Conservation (phyloP, 371 early-diverging fungal genomes). For the Mucor circinelloides region DNA sequence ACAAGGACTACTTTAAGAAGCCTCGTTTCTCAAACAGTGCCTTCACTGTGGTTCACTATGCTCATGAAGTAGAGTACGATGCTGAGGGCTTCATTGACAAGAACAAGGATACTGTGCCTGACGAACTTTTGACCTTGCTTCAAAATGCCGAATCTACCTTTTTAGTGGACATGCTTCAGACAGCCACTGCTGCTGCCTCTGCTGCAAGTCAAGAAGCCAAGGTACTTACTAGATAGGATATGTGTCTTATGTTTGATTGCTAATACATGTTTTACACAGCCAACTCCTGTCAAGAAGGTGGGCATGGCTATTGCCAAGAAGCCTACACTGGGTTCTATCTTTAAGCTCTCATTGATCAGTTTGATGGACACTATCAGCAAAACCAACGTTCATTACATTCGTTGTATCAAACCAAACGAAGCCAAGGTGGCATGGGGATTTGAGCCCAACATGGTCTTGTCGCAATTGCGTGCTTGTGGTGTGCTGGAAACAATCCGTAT, state of each 20-base stretch:
- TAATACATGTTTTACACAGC: conserved; percentile 2
- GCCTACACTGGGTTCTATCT: conserved; percentile 89
- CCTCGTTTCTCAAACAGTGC: conserved; percentile 84
- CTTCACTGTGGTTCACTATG: conserved; percentile 92
- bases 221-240: too few species aligned
- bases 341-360: conserved; percentile 82
- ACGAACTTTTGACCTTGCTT: conserved; percentile 81
- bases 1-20: conserved; percentile 83
- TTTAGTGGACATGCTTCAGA: conserved; percentile 72
- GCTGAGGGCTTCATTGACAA: conserved; percentile 97
- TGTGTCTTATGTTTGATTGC: too few species aligned
- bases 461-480: conserved; percentile 99
- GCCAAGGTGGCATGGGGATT: conserved; percentile 89
- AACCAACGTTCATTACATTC: conserved; percentile 96
- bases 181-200: conserved; percentile 54
- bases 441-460: conserved; percentile 91
- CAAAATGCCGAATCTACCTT: conserved; percentile 73
- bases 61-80: conserved; percentile 89
- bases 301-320: conserved; percentile 63
- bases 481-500: conserved; percentile 99
- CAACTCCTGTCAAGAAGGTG: conserved; percentile 39
- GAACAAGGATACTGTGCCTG: conserved; percentile 98
- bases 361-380: conserved; percentile 93
- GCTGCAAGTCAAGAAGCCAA: conserved; percentile 41
- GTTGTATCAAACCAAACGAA: conserved; percentile 98